phyloP scores from a whole-genome alignment of 192 early-diverging fungal genomes.

The Bifiguratus adelaidae region DNA sequence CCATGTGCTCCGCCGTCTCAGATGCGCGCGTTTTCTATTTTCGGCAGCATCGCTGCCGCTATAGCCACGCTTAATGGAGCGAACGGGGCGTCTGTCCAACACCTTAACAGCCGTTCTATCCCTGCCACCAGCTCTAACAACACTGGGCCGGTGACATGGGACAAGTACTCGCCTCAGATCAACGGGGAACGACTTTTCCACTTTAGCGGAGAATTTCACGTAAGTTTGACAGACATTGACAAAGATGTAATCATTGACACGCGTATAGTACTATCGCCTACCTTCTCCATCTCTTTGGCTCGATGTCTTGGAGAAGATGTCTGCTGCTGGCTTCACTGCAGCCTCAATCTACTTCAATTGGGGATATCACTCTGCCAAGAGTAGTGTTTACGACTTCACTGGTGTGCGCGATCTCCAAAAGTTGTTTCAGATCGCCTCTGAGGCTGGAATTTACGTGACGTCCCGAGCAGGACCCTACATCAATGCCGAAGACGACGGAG shows the following conservation, averaged over 20 bases:
- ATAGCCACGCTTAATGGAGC: too few species aligned
- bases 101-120: too few species aligned
- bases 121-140: too few species aligned
- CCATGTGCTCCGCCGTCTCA: too few species aligned
- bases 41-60: too few species aligned
- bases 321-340: conserved; percentile 13
- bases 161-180: conserved; percentile 3
- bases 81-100: too few species aligned
- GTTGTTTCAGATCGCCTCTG: conserved; percentile 4
- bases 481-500: not conserved
- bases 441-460: conserved; percentile 15
- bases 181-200: conserved; percentile 1
- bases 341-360: conserved; percentile 16
- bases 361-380: conserved; percentile 17
- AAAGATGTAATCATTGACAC: not conserved
- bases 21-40: too few species aligned
- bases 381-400: conserved; percentile 14
- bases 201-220: conserved; percentile 8
- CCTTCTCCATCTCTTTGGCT: conserved; percentile 17
- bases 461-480: conserved; percentile 7
- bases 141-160: conserved; percentile 9
- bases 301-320: conserved; percentile 16
- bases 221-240: not conserved
- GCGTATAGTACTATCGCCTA: conserved; percentile 8
- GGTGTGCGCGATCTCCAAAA: conserved; percentile 12